phyloP scores from a whole-genome alignment of 257 asterid genomes.

The Coffea canephora region DNA sequence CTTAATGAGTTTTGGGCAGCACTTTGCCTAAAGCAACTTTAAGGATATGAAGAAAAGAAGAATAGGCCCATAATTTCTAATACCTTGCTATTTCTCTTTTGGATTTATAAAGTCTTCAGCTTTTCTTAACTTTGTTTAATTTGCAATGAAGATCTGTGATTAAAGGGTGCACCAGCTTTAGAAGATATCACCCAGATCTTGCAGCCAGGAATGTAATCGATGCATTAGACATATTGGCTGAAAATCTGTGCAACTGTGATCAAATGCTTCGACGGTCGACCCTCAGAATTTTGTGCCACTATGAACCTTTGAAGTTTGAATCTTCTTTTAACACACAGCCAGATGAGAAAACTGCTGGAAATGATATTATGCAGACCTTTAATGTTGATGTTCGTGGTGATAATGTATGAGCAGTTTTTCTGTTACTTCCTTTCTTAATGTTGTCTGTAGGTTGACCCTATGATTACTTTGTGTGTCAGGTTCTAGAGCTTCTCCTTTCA shows the following conservation, averaged over 20 bases:
- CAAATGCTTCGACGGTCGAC: conserved; percentile 71
- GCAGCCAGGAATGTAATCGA: conserved; percentile 40
- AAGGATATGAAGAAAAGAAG: neutral
- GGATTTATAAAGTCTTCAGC: neutral
- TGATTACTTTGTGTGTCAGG: conserved; percentile 48
- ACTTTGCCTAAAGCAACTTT: no score
- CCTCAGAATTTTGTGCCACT: conserved; percentile 79
- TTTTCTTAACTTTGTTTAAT: conserved; percentile 19
- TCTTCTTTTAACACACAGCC: conserved; percentile 32
- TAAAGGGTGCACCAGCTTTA: conserved; percentile 32
- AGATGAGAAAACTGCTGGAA: conserved; percentile 33
- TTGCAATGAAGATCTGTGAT: conserved; percentile 43
- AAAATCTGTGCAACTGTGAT: conserved; percentile 61
- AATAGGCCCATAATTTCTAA: no score
- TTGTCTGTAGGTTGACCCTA: neutral
- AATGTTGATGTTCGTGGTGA: conserved; percentile 28
- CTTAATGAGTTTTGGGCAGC: neutral
- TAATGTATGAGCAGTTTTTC: no score
- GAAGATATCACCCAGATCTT: conserved; percentile 48
- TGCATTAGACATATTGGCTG: conserved; percentile 54
- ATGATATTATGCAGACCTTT: conserved; percentile 37
- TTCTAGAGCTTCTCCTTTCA: conserved; percentile 59
- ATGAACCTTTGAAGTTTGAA: conserved; percentile 43
- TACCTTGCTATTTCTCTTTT: neutral
- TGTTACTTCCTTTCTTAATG: no score